Percentiles rank a stretch among this genome's conserved stretches.
phyloP scores from a whole-genome alignment of 805 yeast species.

The Kazachstania psychrophila region DNA sequence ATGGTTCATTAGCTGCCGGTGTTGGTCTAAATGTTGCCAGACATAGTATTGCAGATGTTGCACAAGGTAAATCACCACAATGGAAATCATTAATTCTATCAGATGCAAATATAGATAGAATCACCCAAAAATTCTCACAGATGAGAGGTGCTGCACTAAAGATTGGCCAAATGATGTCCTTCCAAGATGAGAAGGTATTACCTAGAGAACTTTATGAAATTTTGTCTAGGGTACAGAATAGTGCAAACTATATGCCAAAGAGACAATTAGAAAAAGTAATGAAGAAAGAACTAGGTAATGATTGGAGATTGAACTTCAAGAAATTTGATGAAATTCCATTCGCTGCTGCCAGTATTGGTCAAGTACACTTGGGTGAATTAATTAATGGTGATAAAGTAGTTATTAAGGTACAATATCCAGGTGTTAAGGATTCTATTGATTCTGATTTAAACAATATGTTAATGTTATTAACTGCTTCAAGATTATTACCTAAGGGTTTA shows the following conservation, averaged over 20 bases:
- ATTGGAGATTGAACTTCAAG: slow-evolving; percentile 68
- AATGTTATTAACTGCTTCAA: slow-evolving; percentile 75
- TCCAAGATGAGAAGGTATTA: slow-evolving; percentile 78
- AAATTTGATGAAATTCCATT: slow-evolving; percentile 81
- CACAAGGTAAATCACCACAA: slow-evolving; percentile 42
- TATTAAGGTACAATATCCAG: slow-evolving; percentile 94
- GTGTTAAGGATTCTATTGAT: slow-evolving; percentile 88
- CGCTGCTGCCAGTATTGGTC: slow-evolving; percentile 97
- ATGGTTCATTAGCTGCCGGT: slow-evolving; percentile 86
- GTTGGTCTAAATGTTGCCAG: slow-evolving; percentile 77
- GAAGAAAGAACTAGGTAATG: slow-evolving; percentile 57
- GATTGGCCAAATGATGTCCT: slow-evolving; percentile 92
- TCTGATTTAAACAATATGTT: slow-evolving; percentile 83
- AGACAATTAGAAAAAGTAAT: slow-evolving; percentile 75
- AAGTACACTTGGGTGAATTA: slow-evolving; percentile 79
- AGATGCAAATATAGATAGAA: slow-evolving; percentile 75
- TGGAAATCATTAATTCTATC: slow-evolving; percentile 57
- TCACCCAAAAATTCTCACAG: slow-evolving; percentile 78
- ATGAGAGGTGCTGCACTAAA: slow-evolving; percentile 99
- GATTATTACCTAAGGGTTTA: slow-evolving; percentile 81
- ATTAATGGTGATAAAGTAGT: slow-evolving; percentile 67
- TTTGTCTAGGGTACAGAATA: slow-evolving; percentile 76
- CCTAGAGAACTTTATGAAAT: slow-evolving; percentile 81
- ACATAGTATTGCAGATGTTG: slow-evolving; percentile 64
- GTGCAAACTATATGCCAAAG: slow-evolving; percentile 95